Percentiles rank a stretch among this genome's conserved stretches.
phyloP scores from a whole-genome alignment of 2,329 filamentous ascomycete genomes.

The Thielaviopsis cerberus region DNA sequence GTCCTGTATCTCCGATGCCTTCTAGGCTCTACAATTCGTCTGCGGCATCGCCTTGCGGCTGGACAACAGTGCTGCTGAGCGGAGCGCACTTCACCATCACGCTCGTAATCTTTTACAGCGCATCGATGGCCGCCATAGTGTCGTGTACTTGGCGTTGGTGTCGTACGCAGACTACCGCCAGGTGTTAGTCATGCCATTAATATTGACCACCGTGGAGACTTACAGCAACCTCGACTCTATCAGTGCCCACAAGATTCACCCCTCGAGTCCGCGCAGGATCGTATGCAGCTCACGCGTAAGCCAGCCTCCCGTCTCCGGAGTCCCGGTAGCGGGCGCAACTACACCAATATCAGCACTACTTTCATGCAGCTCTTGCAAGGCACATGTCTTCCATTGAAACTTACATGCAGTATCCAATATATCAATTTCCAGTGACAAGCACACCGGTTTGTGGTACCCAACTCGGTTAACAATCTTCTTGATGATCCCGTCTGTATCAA shows the following conservation, averaged over 20 bases:
- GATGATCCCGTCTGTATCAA: constrained; percentile 51
- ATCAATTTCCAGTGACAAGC: constrained; percentile 70
- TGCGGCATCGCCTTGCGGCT: constrained; percentile 1
- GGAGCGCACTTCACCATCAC: constrained; percentile 68
- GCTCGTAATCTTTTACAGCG: constrained; percentile 60
- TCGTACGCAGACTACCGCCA: constrained; percentile 41
- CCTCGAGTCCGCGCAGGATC: constrained; percentile 50
- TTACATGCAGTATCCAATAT: constrained; percentile 62
- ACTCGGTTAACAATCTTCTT: constrained; percentile 59
- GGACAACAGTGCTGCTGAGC: constrained; percentile 30
- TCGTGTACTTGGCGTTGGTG: constrained; percentile 53
- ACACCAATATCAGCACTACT: constrained; percentile 7
- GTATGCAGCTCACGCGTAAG: constrained; percentile 54
- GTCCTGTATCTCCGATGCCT: not conserved
- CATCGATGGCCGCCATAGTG: constrained; percentile 55
- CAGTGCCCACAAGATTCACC: constrained; percentile 51
- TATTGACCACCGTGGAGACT: not conserved
- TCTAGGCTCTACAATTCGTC: constrained; percentile 4
- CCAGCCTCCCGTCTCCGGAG: constrained; percentile 61
- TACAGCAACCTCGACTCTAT: constrained; percentile 47
- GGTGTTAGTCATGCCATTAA: not conserved
- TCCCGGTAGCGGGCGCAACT: constrained; percentile 56
- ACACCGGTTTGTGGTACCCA: constrained; percentile 56
- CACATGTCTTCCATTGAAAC: no score
- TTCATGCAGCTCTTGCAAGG: no score